phyloP scores from a whole-genome alignment of 1,139 yeast genomes.

The Lodderomyces margitis region DNA sequence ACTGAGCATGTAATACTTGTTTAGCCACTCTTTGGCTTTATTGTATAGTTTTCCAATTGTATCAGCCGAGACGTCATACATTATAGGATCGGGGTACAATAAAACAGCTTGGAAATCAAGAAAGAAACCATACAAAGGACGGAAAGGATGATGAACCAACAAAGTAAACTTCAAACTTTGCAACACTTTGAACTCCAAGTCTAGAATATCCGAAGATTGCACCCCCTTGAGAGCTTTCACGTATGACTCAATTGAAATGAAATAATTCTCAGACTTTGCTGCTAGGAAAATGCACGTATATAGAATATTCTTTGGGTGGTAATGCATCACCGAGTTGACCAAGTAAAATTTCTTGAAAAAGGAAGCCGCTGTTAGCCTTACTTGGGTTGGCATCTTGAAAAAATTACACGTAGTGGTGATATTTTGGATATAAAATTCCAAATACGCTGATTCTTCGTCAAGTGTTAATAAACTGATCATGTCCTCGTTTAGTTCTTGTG shows the following conservation, averaged over 20 bases:
- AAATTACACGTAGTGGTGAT: conserved; percentile 54
- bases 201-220: conserved; percentile 64
- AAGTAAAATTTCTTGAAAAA: conserved; percentile 82
- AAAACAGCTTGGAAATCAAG: conserved; percentile 77
- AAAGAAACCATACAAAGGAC: conserved; percentile 88
- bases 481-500: conserved; percentile 25
- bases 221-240: conserved; percentile 67
- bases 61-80: conserved; percentile 40
- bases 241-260: conserved; percentile 82
- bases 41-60: conserved; percentile 61
- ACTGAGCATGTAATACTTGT: conserved; percentile 62
- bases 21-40: conserved; percentile 60
- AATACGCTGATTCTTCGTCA: conserved; percentile 69
- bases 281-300: conserved; percentile 88
- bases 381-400: conserved; percentile 49
- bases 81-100: conserved; percentile 33
- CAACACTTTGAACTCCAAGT: conserved; percentile 73
- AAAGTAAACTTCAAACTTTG: conserved; percentile 77
- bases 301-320: conserved; percentile 79
- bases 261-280: conserved; percentile 88
- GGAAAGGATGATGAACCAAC: conserved; percentile 82
- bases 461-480: conserved; percentile 45
- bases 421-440: conserved; percentile 69
- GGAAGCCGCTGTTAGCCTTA: conserved; percentile 77
- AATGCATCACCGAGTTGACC: conserved; percentile 76